Percentiles rank a stretch among this genome's conserved stretches.
phyloP scores from a whole-genome alignment of 805 yeast genomes.

The Ogataea parapolymorpha region DNA sequence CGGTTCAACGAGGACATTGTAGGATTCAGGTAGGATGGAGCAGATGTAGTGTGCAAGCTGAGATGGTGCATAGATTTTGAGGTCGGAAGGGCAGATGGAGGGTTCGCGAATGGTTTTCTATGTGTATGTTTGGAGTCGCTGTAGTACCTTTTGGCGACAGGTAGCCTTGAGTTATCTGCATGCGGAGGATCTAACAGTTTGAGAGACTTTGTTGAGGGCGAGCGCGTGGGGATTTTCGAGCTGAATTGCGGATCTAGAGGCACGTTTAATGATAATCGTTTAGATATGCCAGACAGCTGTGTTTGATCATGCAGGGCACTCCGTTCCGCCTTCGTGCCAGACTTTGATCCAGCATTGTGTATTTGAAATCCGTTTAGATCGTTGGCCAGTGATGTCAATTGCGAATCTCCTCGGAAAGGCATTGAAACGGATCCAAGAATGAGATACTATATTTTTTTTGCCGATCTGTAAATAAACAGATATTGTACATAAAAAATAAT shows the following conservation, averaged over 20 bases:
- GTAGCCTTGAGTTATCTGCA: slow-evolving; percentile 15
- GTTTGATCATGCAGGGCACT: neutral
- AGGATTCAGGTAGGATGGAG: slow-evolving; percentile 23
- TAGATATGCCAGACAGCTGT: neutral
- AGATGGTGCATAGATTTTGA: slow-evolving; percentile 14
- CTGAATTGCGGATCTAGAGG: slow-evolving; percentile 18
- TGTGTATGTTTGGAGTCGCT: slow-evolving; percentile 12
- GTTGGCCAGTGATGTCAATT: neutral
- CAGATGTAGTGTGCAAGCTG: slow-evolving; percentile 1
- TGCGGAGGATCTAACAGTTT: slow-evolving; percentile 6
- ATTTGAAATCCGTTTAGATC: slow-evolving; percentile 7
- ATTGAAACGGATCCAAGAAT: slow-evolving; percentile 1
- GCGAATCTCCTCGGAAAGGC: slow-evolving; percentile 3
- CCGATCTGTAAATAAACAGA: slow-evolving; percentile 6
- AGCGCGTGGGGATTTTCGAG: slow-evolving; percentile 25
- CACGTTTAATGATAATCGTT: slow-evolving; percentile 15
- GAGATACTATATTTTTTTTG: slow-evolving; percentile 1
- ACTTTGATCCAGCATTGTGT: slow-evolving; percentile 1
- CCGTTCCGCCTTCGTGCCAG: neutral
- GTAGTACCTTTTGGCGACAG: slow-evolving; percentile 16
- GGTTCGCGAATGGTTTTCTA: slow-evolving; percentile 2
- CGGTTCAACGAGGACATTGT: slow-evolving; percentile 19
- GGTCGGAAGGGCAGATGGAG: slow-evolving; percentile 8
- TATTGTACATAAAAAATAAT: neutral
- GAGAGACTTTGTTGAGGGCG: slow-evolving; percentile 18